Base-by-base conservation (phyloP, 208 protist species). In the Chromosphaera perkinsii region DNA sequence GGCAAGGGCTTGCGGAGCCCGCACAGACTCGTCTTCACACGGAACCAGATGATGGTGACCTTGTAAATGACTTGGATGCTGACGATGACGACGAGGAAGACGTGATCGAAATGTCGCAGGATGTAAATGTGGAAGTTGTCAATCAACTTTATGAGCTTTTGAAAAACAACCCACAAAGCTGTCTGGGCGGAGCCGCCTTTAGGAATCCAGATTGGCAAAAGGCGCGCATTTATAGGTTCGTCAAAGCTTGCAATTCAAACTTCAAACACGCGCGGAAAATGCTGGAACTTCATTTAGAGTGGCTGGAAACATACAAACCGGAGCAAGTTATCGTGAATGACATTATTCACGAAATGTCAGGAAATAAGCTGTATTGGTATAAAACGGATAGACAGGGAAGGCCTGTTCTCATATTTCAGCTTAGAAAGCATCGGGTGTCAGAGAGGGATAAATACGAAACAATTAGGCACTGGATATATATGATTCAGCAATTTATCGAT, bases 381-480 rank as follows among this genome's bases (percentile, higher is more conserved):
- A 24, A 22, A 24, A 17, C 14, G 9, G 57, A 63, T 39, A 9
- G 26, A 12, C 5, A 24, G 4, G 57, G 57, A 2, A 32, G 35
- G 3, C 57, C 57, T 3, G 35, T 36, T 20, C 24, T 63, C 57
- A 22, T 63, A 3, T 63, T 63, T 22, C 24, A 22, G 35, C 36
- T 24, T 3, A 24, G 22, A 2, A 39, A 45, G 57, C 57, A 63
- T 36, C 3, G 24, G 2, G 26, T 63, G 12, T 10, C 24, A 20
- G 7, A 63, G 29, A 32, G 57, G 7, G 57, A 63, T 39, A 63
- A 63, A 43, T 63, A 63, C 32, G 57, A 63, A 43, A 42, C 57
- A 9, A 63, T 63, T 43, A 5, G 36, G 32, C 17, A 31, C 9
- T 24, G 22, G 26, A 39, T 63, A 7, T 63, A 47, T 20, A 42